These are phyloP conservation scores for Calcarisporium arbuscula DNA, from an alignment of 2,329 filamentous ascomycete genomes.

Conservation along the genomic window DNA sequence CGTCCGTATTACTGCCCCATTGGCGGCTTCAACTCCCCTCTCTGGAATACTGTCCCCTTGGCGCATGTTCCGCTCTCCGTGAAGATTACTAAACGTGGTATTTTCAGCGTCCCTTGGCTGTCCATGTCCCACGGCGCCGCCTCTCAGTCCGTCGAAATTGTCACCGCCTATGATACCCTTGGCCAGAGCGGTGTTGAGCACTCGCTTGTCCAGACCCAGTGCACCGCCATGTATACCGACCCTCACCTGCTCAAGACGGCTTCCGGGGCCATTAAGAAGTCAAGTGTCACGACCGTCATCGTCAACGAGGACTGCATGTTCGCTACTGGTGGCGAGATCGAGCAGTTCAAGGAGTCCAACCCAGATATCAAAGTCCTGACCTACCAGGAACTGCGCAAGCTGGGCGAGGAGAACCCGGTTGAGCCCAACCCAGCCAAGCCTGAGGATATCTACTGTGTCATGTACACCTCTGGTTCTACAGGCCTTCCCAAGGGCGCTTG, in stretches of 20 bases:
- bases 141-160: slow-evolving; percentile 84
- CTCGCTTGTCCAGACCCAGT: slow-evolving; percentile 74
- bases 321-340: slow-evolving; percentile 43
- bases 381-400: slow-evolving; percentile 47
- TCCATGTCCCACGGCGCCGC: slow-evolving; percentile 68
- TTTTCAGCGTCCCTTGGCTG: slow-evolving; percentile 69
- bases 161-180: slow-evolving; percentile 92
- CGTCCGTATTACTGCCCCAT: too few relatives aligned
- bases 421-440: slow-evolving; percentile 66
- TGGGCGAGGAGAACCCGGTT: slow-evolving; percentile 61
- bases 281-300: slow-evolving; percentile 52
- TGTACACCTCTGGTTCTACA: slow-evolving; percentile 85
- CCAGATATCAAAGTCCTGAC: slow-evolving; percentile 47
- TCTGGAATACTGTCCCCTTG: too few relatives aligned
- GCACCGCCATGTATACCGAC: slow-evolving; percentile 81
- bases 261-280: slow-evolving; percentile 47
- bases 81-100: too few relatives aligned
- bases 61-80: too few relatives aligned
- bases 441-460: slow-evolving; percentile 75
- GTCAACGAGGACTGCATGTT: slow-evolving; percentile 56
- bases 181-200: slow-evolving; percentile 79
- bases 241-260: slow-evolving; percentile 66
- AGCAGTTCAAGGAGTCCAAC: slow-evolving; percentile 50
- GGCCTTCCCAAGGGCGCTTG: slow-evolving; percentile 85
- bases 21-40: too few relatives aligned